Base-by-base conservation (phyloP, 176 grass and related monocot species). In the Thinopyrum elongatum region DNA sequence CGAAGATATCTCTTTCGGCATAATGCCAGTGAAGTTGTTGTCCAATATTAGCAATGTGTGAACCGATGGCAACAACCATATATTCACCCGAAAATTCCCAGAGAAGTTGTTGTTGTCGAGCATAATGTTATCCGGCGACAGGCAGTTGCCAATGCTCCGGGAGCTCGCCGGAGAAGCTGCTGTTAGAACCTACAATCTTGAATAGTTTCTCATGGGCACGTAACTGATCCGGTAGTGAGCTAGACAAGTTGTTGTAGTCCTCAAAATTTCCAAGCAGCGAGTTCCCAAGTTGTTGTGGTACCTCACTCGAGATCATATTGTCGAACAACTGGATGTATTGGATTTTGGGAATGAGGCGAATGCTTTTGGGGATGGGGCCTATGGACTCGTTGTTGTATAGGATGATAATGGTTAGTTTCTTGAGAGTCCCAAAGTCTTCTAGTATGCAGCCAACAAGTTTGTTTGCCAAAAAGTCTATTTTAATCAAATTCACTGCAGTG, bases 281-380 rank as follows among this genome's bases (percentile, higher is more conserved):
- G 82, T 81, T 86, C 33, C 95, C 95, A 17, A 94, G 85, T 67
- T 91, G 76, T 3, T 76, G 61, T 2, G 92, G 95, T 25, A 94
- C 80, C 44, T 53, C 27, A 1, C 90, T 90, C 2, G 83, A 74
- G 9, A 94, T 74, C 1, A 69, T 64, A 81, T 97, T 94, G 30
- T 2, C 1, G 44, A 91, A 92, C 15, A 97, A 8, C 13, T 90
- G 41, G 31, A 93, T 12, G 80, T 84, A 81, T 0, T 0, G 8
- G 29, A 94, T 57, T 5, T 9, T 62, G 13, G 88, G 78, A 0
- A 97, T 80, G 26, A 76, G 81, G n/a, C 47, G 87, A 29, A 94
- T 89, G 74, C 77, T 86, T 80, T 3, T 4, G 5, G 90, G 92
- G 15, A 94, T 91, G 29, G 64, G 67, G 3, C 95, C 86, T 6